phyloP scores from a whole-genome alignment of 2,329 filamentous ascomycete species.

The Blastomyces parvus region DNA sequence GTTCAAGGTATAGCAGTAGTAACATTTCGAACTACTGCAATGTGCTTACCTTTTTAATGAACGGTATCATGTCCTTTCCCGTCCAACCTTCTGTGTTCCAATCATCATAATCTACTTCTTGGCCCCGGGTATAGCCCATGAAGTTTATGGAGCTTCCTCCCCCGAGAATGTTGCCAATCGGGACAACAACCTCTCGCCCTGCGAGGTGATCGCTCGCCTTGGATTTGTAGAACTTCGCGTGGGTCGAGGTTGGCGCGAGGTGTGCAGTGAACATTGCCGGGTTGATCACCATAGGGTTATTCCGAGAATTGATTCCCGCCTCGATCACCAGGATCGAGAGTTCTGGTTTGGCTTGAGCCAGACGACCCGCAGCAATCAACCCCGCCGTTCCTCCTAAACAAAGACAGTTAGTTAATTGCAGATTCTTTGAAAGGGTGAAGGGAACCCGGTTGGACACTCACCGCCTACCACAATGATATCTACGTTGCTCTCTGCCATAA shows the following conservation, averaged over 20 bases:
- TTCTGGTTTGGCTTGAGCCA: slow-evolving; percentile 43
- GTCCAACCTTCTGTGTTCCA: slow-evolving; percentile 47
- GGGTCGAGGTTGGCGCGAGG: slow-evolving; percentile 41
- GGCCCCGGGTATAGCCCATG: slow-evolving; percentile 42
- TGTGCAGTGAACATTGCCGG: slow-evolving; percentile 44
- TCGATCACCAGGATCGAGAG: slow-evolving; percentile 47
- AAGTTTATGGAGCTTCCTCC: slow-evolving; percentile 54
- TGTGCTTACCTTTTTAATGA: slow-evolving; percentile 41
- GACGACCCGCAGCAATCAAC: slow-evolving; percentile 42
- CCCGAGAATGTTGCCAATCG: slow-evolving; percentile 46
- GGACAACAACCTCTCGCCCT: slow-evolving; percentile 28
- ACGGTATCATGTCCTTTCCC: slow-evolving; percentile 44
- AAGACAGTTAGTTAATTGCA: background rate
- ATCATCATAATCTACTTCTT: slow-evolving; percentile 34
- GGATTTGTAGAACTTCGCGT: slow-evolving; percentile 44
- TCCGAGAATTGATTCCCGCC: slow-evolving; percentile 44
- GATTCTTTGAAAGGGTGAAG: background rate
- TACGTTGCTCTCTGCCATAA: slow-evolving; percentile 1
- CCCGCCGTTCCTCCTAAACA: slow-evolving; percentile 39
- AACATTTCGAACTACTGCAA: background rate
- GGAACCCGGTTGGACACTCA: background rate
- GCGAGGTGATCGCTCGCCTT: slow-evolving; percentile 32
- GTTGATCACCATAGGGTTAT: slow-evolving; percentile 42
- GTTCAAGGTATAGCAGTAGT: background rate
- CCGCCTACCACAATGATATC: slow-evolving; percentile 8